Conservation (phyloP, 2,329 filamentous ascomycete genomes). For the Sordariomycetes sp. region DNA sequence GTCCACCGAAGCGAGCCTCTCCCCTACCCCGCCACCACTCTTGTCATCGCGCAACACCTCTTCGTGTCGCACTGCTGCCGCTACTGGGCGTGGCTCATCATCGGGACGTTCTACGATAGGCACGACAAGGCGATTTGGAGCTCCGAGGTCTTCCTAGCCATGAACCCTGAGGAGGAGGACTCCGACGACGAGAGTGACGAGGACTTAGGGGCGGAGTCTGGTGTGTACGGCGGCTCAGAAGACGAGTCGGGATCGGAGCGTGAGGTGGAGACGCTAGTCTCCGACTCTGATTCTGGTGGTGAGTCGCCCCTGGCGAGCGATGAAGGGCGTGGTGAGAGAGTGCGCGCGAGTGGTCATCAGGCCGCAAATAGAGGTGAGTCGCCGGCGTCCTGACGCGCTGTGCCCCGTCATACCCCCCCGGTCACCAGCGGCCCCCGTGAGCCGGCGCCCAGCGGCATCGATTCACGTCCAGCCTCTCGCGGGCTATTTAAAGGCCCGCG, state of each 20-base stretch:
- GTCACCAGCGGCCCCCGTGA: neutral
- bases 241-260: constrained; percentile 7
- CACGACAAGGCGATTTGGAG: constrained; percentile 31
- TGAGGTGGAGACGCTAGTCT: neutral
- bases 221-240: constrained; percentile 9
- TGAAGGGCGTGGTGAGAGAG: neutral
- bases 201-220: neutral
- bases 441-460: neutral
- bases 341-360: neutral
- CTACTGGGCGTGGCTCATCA: constrained; percentile 34
- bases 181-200: constrained; percentile 13
- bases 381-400: neutral
- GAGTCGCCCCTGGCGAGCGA: neutral
- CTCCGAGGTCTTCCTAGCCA: constrained; percentile 28
- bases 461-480: neutral
- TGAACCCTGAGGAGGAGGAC: constrained; percentile 1
- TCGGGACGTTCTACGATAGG: constrained; percentile 35
- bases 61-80: constrained; percentile 18
- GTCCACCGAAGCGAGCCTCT: constrained; percentile 13
- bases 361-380: neutral
- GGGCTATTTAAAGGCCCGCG: neutral
- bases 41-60: constrained; percentile 32
- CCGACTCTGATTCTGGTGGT: neutral
- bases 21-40: constrained; percentile 32
- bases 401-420: neutral